phyloP scores from a whole-genome alignment of 495 filamentous ascomycete genomes.

The Choiromyces venosus region DNA sequence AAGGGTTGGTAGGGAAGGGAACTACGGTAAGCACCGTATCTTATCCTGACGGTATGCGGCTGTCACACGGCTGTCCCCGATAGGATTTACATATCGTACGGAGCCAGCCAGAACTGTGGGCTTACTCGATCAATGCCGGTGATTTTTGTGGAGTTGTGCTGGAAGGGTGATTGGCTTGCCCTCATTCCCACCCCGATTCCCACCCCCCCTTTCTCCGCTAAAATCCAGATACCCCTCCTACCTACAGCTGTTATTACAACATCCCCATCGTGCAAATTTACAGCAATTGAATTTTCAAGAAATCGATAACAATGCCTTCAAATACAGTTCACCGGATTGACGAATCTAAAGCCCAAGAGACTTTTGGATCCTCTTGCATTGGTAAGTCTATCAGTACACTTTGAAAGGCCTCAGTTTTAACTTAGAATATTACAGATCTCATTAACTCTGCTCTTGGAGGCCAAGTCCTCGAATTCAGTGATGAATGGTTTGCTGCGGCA shows the following conservation, averaged over 20 bases:
- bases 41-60: background rate
- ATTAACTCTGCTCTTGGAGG: constrained; percentile 69
- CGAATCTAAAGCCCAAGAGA: constrained; percentile 57
- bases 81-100: background rate
- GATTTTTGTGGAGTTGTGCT: background rate
- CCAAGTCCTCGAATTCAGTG: constrained; percentile 67
- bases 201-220: background rate
- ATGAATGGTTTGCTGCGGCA: constrained; percentile 86
- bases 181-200: background rate
- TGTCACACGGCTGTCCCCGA: background rate
- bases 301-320: background rate
- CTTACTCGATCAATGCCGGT: background rate
- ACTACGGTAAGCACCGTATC: background rate
- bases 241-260: background rate
- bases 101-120: background rate
- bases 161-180: background rate
- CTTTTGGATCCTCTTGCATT: constrained; percentile 64
- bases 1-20: background rate
- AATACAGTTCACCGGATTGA: constrained; percentile 21
- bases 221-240: background rate
- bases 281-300: background rate
- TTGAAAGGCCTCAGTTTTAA: background rate
- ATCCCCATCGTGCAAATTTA: background rate
- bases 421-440: constrained; percentile 56
- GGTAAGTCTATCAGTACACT: constrained; percentile 47